Base-by-base conservation (phyloP, 768 basidiomycete species). In the Boletus rufocinnamomeus region DNA sequence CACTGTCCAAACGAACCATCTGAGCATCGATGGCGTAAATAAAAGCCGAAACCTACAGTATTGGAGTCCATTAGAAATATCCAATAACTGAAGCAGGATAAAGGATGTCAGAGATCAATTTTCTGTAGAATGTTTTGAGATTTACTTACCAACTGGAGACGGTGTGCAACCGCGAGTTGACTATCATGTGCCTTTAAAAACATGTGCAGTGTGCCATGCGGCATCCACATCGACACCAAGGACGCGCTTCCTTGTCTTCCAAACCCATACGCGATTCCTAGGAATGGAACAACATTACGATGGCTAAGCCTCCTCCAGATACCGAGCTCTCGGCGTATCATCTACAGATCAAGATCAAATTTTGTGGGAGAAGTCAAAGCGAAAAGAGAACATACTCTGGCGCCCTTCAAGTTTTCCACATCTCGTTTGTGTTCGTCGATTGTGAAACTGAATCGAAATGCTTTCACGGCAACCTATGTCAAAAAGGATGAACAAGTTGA, bases 181-280 rank as follows among this genome's bases (percentile, higher is more conserved):
- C 40, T 21, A 8, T 21, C 47, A 40, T 57, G 50, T 0, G 19
- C 30, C 8, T 52, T 28, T 7, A 57, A 34, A 44, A 62, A 52
- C 16, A 45, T 16, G 19, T 54, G 59, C 7, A 61, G 27, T 41
- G 53, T 52, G 37, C 46, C 53, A 14, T 55, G 48, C 5, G 58
- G 53, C 49, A 62, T 62, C 59, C 61, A 62, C 10, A 32, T 7
- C 8, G 60, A 62, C 25, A 53, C 60, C 51, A 62, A 45, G 16
- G 50, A 52, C 1, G 37, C 23, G 23, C 30, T 50, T 52, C 54
- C 41, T 23, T 41, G 52, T 53, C 47, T 56, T 28, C 50, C 60
- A 28, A 62, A 62, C 16, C 60, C 54, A 11, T 51, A 19, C 0
- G 37, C 16, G 5, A 52, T 56, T 6, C 61, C 59, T 14, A 51